Conservation (phyloP, 371 early-diverging fungal species). For the Apophysomyces elegans region DNA sequence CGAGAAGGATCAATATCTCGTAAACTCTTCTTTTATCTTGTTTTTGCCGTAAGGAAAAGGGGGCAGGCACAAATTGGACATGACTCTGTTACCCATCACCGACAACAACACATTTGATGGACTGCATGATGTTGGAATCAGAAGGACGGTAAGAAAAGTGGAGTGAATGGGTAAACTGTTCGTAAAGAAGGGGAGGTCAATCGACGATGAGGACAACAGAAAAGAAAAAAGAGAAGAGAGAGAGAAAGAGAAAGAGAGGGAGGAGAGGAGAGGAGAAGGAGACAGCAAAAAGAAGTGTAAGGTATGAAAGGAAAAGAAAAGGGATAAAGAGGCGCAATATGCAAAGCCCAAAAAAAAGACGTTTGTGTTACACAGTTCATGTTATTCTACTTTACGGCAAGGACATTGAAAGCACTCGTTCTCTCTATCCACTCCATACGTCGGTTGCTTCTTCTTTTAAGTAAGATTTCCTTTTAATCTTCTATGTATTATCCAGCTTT, state of each 20-base stretch:
- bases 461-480: background rate
- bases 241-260: conserved; percentile 1
- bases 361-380: background rate
- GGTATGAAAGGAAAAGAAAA: background rate
- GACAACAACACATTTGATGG: conserved; percentile 10
- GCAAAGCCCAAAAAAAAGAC: conserved; percentile 3
- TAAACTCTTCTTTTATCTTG: too few relatives aligned
- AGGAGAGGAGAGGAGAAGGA: background rate
- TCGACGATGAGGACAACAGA: background rate
- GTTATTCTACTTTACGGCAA: background rate
- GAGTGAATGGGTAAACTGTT: background rate
- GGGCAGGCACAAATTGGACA: background rate
- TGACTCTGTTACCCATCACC: background rate
- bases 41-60: background rate
- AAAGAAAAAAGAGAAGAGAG: background rate
- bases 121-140: conserved; percentile 5
- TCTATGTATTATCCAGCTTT: too few relatives aligned
- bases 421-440: too few relatives aligned
- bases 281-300: background rate
- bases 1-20: too few relatives aligned
- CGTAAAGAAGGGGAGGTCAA: background rate
- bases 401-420: too few relatives aligned
- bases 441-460: background rate
- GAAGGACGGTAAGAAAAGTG: background rate
- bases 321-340: conserved; percentile 7